phyloP scores from a whole-genome alignment of 2,329 filamentous ascomycete genomes.

The Penicillium oxalicum region DNA sequence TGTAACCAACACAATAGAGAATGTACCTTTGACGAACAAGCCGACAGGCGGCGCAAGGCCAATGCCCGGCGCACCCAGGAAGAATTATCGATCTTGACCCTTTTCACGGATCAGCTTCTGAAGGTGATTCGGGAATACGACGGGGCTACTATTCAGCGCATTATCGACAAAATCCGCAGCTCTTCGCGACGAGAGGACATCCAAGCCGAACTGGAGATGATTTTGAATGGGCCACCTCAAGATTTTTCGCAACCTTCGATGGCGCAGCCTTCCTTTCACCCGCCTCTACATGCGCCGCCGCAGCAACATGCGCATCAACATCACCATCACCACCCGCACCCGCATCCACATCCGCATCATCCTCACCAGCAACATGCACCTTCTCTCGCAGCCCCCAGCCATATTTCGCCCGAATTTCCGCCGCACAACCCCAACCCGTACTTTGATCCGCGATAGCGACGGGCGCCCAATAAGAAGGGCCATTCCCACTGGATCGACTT shows the following conservation, averaged over 20 bases:
- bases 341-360: not conserved
- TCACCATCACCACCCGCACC: too few relatives aligned
- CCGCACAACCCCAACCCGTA: constrained; percentile 6
- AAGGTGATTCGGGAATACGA: constrained; percentile 21
- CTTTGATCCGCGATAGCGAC: constrained; percentile 6
- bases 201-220: constrained; percentile 3
- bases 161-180: constrained; percentile 25
- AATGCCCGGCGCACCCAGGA: constrained; percentile 26
- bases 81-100: constrained; percentile 23
- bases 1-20: constrained; percentile 28
- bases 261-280: not conserved
- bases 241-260: not conserved
- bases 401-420: not conserved
- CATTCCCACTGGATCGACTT: not conserved
- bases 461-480: not conserved
- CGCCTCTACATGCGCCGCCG: not conserved
- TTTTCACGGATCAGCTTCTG: constrained; percentile 26
- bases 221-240: not conserved
- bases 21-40: constrained; percentile 30
- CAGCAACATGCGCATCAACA: not conserved
- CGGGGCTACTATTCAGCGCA: constrained; percentile 13
- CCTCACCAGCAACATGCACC: not conserved
- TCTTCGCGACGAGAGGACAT: constrained; percentile 18
- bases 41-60: constrained; percentile 35
- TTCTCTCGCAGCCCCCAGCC: not conserved